Percentiles rank a stretch among this genome's conserved stretches.
phyloP scores from a whole-genome alignment of 2,329 filamentous ascomycete genomes.

The Aspergillus persii region DNA sequence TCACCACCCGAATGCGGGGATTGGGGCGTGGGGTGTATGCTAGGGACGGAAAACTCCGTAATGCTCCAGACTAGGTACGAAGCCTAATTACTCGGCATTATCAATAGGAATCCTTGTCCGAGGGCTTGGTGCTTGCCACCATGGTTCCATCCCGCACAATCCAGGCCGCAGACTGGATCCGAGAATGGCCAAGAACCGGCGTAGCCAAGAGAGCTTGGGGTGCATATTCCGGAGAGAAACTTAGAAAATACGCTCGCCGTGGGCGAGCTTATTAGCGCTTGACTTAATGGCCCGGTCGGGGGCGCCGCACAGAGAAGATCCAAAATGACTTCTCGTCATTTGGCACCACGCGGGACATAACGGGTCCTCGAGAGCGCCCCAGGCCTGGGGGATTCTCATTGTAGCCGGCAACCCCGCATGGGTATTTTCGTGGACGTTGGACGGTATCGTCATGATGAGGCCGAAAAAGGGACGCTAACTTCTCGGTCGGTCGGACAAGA shows the following conservation, averaged over 20 bases:
- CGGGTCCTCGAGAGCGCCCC: not conserved
- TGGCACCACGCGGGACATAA: not conserved
- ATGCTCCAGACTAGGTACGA: not conserved
- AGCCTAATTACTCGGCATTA: not conserved
- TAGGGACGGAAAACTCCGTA: too few species aligned
- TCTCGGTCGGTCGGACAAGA: not conserved
- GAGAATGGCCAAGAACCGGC: not conserved
- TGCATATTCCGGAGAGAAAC: not conserved
- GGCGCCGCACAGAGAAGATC: not conserved
- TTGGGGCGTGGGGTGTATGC: not conserved
- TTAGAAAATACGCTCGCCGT: not conserved
- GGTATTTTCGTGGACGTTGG: not conserved
- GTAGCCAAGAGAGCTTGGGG: conserved; percentile 5
- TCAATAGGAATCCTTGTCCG: not conserved
- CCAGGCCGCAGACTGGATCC: not conserved
- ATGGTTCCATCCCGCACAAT: not conserved
- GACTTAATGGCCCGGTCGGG: not conserved
- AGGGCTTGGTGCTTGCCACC: not conserved
- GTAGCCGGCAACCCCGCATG: not conserved
- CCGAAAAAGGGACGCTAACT: not conserved
- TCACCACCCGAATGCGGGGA: not conserved
- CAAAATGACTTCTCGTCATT: not conserved
- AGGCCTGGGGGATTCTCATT: not conserved
- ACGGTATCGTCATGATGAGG: not conserved
- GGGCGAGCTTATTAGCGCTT: conserved; percentile 5